Evolutionary conservation across 352 stramenopile species (phyloP).

Genomic region (Phytophthora palmivora): DNA sequence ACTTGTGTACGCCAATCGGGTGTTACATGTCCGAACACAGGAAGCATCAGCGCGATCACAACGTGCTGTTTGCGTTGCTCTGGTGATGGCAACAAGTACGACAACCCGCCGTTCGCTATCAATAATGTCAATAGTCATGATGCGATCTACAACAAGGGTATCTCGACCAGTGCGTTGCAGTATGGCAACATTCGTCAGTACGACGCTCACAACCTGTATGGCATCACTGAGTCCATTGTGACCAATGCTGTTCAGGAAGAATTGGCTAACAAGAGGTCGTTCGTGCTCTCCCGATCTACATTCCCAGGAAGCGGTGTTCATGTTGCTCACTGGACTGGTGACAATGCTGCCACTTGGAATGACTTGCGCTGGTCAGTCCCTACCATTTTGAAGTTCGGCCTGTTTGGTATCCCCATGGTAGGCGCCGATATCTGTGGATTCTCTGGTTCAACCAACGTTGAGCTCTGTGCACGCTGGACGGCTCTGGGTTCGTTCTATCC

Average conservation of each 20-base stretch:
- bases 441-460: slow-evolving; percentile 53
- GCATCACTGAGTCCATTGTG: slow-evolving; percentile 74
- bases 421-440: slow-evolving; percentile 86
- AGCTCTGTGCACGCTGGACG: slow-evolving; percentile 83
- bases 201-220: slow-evolving; percentile 86
- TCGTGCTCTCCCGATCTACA: slow-evolving; percentile 77
- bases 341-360: slow-evolving; percentile 83
- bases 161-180: slow-evolving; percentile 65
- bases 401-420: slow-evolving; percentile 87
- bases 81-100: slow-evolving; percentile 53
- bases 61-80: slow-evolving; percentile 56
- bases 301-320: slow-evolving; percentile 71
- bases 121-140: slow-evolving; percentile 56
- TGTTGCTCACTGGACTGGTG: slow-evolving; percentile 79
- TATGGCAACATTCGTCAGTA: slow-evolving; percentile 72
- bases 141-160: slow-evolving; percentile 64
- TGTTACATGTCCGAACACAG: slow-evolving; percentile 44
- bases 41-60: slow-evolving; percentile 43
- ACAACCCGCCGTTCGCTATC: slow-evolving; percentile 66
- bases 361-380: slow-evolving; percentile 77
- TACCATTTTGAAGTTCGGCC: slow-evolving; percentile 72
- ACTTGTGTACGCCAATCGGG: slow-evolving; percentile 43
- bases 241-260: slow-evolving; percentile 62
- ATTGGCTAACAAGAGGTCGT: slow-evolving; percentile 63
- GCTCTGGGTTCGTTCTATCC: slow-evolving; percentile 79